A percentile compares a stretch with the other conserved stretches of the same genome.
phyloP scores from a whole-genome alignment of 2,329 filamentous ascomycete species.

The Aspergillus latus region DNA sequence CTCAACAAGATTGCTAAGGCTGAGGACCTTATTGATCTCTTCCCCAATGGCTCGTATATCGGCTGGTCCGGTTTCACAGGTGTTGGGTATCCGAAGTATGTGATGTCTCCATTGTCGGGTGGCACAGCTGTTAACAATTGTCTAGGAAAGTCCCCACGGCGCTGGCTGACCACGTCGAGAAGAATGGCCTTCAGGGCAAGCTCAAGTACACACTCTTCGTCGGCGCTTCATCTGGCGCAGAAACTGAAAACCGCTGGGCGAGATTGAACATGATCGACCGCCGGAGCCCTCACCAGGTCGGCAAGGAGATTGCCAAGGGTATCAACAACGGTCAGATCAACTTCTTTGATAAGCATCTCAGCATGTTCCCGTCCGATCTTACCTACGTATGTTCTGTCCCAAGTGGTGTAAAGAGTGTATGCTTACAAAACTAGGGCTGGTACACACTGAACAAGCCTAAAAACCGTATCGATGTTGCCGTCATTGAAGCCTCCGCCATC shows the following conservation, averaged over 20 bases:
- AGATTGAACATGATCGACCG: slow-evolving; percentile 84
- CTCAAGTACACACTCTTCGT: slow-evolving; percentile 86
- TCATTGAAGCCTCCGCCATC: slow-evolving; percentile 84
- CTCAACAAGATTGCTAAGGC: slow-evolving; percentile 76
- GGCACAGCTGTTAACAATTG: slow-evolving; percentile 4
- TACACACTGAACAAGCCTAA: slow-evolving; percentile 78
- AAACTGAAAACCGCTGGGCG: slow-evolving; percentile 94
- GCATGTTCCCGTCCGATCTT: slow-evolving; percentile 86
- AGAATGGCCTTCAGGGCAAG: slow-evolving; percentile 79
- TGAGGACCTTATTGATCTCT: slow-evolving; percentile 75
- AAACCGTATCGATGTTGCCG: slow-evolving; percentile 75
- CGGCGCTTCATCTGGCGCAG: slow-evolving; percentile 82
- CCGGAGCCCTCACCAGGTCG: slow-evolving; percentile 81
- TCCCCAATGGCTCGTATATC: slow-evolving; percentile 81
- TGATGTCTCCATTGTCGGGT: slow-evolving; percentile 17
- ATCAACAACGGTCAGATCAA: slow-evolving; percentile 87
- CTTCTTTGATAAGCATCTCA: slow-evolving; percentile 91
- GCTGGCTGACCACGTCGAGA: slow-evolving; percentile 83
- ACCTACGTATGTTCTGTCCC: slow-evolving; percentile 55
- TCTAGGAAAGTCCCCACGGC: slow-evolving; percentile 76
- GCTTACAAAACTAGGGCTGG: slow-evolving; percentile 51
- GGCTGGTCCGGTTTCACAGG: slow-evolving; percentile 92
- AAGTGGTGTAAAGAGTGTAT: too few species aligned
- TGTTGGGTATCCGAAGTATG: slow-evolving; percentile 83
- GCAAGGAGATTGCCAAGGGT: slow-evolving; percentile 84